A percentile compares a stretch with the other conserved stretches of the same genome.
Evolutionary conservation across 306 rosid species (phyloP).

Genomic region (Acacia melanoxylon): DNA sequence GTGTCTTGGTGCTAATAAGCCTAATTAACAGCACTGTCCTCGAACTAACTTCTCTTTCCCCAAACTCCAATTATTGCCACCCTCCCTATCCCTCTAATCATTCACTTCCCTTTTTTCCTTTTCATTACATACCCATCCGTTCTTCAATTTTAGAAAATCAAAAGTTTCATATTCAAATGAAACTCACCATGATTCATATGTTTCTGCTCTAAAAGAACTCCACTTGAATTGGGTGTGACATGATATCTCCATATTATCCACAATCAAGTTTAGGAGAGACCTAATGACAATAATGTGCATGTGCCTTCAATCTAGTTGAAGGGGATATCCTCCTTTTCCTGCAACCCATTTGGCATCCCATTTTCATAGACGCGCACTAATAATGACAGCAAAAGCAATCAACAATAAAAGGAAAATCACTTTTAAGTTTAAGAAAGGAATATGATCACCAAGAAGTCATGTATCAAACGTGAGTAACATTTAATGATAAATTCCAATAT

Average conservation of each 20-base stretch:
- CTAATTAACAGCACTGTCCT: neutral
- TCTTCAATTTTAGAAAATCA: too few species aligned
- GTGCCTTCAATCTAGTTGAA: neutral
- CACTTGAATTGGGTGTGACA: too few species aligned
- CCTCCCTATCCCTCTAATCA: neutral
- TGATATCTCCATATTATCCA: neutral
- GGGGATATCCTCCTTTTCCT: neutral
- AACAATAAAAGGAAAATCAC: too few species aligned
- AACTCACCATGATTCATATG: too few species aligned
- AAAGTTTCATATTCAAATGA: too few species aligned
- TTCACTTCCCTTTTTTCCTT: neutral
- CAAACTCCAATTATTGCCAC: neutral
- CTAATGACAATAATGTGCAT: neutral
- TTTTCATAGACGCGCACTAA: neutral
- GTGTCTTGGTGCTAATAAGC: neutral
- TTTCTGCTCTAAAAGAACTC: too few species aligned
- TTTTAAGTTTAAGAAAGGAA: too few species aligned
- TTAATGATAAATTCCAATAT: too few species aligned
- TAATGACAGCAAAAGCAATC: neutral
- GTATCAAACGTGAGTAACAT: too few species aligned
- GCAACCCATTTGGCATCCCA: neutral
- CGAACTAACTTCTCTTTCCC: neutral
- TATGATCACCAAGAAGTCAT: too few species aligned
- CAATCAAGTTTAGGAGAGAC: neutral
- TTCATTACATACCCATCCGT: too few species aligned